Base-by-base conservation (phyloP, 768 basidiomycete species). In the Psilocybe azurescens region DNA sequence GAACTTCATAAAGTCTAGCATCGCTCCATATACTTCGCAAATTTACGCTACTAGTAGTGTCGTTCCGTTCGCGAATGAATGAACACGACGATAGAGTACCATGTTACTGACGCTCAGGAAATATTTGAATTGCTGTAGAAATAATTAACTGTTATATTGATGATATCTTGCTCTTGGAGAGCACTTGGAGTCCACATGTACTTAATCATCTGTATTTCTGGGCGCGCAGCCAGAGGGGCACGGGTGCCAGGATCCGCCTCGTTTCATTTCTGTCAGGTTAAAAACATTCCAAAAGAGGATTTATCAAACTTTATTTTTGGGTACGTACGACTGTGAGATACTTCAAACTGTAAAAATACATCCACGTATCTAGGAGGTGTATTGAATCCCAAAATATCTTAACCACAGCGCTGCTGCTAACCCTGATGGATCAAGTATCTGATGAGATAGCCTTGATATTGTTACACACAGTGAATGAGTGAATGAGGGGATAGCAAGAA, bases 401-500 rank as follows among this genome's bases (percentile, higher is more conserved):
- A 44, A 44, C 11, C n/a, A 44, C 41, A 44, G 41, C 41, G 41
- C n/a, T 44, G 41, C 41, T 44, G 41, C n/a, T 44, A 5, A 44
- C 11, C n/a, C 41, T 44, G 41, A 44, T 44, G n/a, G 50, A 7
- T 14, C 30, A 29, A 32, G 10, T 32, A 13, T 44, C 41, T 44
- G 41, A 13, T 44, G 41, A 11, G 41, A 44, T 44, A 6, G n/a
- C 5, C 14, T 44, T 44, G 41, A 49, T 50, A 48, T 48, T 55
- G 53, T 61, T 61, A 61, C 60, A 61, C 36, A 29, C 20, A 61
- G 49, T 49, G 54, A 51, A 56, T 38, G 53, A 44, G 41, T 9
- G 41, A 44, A 44, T 16, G 41, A 44, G 41, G 41, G 54, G 54
- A 44, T 53, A 5, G 11, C 48, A 30, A 33, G 52, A 36, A 32